Percentiles rank a stretch among this genome's conserved stretches.
phyloP scores from a whole-genome alignment of 2,329 filamentous ascomycete species.

The Coniella lustricola region DNA sequence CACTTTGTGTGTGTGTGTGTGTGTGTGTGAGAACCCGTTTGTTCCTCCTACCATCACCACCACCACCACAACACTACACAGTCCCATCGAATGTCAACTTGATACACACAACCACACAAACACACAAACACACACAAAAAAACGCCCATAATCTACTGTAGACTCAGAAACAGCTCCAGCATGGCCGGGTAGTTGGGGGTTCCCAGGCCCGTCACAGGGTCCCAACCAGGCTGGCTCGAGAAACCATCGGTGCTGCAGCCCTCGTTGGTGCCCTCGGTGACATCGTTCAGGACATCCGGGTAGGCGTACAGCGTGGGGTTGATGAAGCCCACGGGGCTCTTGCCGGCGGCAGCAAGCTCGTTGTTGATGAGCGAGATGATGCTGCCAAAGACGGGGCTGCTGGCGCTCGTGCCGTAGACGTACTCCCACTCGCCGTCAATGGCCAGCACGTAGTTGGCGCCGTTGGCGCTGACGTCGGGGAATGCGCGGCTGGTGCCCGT shows the following conservation, averaged over 20 bases:
- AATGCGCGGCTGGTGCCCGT: slow-evolving; percentile 11
- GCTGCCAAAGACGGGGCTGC: slow-evolving; percentile 11
- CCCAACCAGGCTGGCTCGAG: slow-evolving; percentile 22
- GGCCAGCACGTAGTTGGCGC: slow-evolving; percentile 13
- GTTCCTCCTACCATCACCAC: too few relatives aligned
- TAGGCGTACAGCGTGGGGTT: slow-evolving; percentile 13
- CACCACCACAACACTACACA: too few relatives aligned
- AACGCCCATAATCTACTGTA: slow-evolving; percentile 8
- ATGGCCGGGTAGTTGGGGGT: slow-evolving; percentile 23
- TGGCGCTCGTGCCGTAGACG: slow-evolving; percentile 13
- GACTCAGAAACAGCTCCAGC: slow-evolving; percentile 20
- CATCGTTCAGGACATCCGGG: slow-evolving; percentile 19
- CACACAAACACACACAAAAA: not conserved
- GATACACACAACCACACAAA: not conserved
- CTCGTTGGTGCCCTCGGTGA: slow-evolving; percentile 21
- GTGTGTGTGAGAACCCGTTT: too few relatives aligned
- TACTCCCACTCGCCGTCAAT: slow-evolving; percentile 11
- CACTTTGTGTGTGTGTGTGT: too few relatives aligned
- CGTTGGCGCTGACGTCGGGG: slow-evolving; percentile 14
- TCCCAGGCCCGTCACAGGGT: slow-evolving; percentile 23
- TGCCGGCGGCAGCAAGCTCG: slow-evolving; percentile 9
- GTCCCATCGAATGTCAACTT: too few relatives aligned
- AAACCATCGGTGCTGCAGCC: slow-evolving; percentile 24
- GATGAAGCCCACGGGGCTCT: slow-evolving; percentile 15
- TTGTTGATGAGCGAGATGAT: slow-evolving; percentile 15